phyloP scores from a whole-genome alignment of 1,139 yeast genomes.

The Blastobotrys serpentis region DNA sequence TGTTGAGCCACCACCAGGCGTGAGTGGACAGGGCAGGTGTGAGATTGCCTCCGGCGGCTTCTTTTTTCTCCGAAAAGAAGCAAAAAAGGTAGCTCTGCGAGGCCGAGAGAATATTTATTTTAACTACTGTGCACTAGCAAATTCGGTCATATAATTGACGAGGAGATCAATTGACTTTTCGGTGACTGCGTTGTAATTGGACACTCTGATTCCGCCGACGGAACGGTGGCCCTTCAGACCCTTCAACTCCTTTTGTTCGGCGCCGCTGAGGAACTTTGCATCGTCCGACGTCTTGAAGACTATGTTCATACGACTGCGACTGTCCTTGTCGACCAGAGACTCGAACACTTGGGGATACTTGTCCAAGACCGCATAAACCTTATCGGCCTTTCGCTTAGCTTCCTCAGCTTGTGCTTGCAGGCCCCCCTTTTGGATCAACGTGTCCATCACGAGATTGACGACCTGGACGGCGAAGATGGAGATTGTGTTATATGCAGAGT shows the following conservation, averaged over 20 bases:
- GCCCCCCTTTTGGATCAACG: conserved; percentile 63
- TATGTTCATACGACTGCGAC: conserved; percentile 87
- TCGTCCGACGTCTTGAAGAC: conserved; percentile 80
- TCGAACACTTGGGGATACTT: conserved; percentile 60
- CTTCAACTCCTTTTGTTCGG: conserved; percentile 54
- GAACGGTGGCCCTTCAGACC: conserved; percentile 96
- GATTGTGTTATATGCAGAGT: conserved; percentile 91
- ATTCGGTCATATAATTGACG: conserved; percentile 58
- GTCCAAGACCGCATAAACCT: conserved; percentile 65
- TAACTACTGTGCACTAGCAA: conserved; percentile 50
- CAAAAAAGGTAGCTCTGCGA: too few relatives aligned
- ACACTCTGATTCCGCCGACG: conserved; percentile 95
- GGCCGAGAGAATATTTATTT: conserved; percentile 4
- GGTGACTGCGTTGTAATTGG: conserved; percentile 80
- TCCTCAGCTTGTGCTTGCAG: conserved; percentile 53
- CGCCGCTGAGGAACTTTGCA: conserved; percentile 61
- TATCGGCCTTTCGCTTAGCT: conserved; percentile 59
- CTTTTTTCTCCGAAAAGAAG: too few relatives aligned
- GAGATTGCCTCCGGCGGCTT: too few relatives aligned
- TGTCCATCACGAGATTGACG: conserved; percentile 70
- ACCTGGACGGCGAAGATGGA: conserved; percentile 90
- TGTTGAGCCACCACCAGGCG: conserved; percentile 24
- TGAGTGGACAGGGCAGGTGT: conserved; percentile 12
- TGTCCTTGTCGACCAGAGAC: conserved; percentile 60
- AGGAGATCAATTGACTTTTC: conserved; percentile 61